Evolutionary conservation across 371 early-diverging fungal genomes (phyloP).

Genomic region (Actinomucor elegans): DNA sequence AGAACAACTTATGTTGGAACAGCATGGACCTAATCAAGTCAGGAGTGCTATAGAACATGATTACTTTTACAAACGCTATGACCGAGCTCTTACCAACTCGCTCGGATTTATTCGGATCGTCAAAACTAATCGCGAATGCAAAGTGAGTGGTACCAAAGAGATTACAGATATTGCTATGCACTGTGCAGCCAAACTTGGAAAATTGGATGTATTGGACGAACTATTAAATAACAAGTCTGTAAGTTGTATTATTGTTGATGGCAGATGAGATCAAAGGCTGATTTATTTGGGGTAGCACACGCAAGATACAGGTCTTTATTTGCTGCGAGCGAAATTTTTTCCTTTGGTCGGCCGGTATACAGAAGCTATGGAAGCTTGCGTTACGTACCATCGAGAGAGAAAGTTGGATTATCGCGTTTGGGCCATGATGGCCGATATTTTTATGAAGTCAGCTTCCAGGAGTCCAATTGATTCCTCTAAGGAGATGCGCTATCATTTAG

Average conservation of each 20-base stretch:
- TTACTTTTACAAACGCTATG: constrained; percentile 41
- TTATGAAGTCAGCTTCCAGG: constrained; percentile 11
- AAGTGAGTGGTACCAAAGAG: constrained; percentile 37
- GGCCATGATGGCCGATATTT: constrained; percentile 25
- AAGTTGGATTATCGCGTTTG: constrained; percentile 41
- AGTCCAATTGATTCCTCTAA: not conserved
- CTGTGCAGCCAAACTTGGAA: constrained; percentile 31
- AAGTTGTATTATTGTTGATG: not conserved
- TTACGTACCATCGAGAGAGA: constrained; percentile 34
- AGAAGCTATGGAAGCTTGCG: constrained; percentile 32
- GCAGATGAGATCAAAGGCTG: not conserved
- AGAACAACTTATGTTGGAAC: constrained; percentile 35
- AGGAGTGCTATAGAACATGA: constrained; percentile 43
- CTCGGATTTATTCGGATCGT: constrained; percentile 34
- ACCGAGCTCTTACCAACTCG: constrained; percentile 28
- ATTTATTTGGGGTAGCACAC: constrained; percentile 22
- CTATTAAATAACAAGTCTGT: constrained; percentile 35
- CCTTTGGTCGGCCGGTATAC: constrained; percentile 29
- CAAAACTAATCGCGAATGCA: constrained; percentile 26
- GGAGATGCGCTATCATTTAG: constrained; percentile 35
- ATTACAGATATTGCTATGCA: constrained; percentile 43
- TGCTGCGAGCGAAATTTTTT: constrained; percentile 34
- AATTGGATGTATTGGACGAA: constrained; percentile 27
- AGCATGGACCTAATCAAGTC: constrained; percentile 43
- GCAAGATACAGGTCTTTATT: constrained; percentile 32